Conservation (phyloP, 139 green algal genomes). For the Zygnema circumcarinatum region DNA sequence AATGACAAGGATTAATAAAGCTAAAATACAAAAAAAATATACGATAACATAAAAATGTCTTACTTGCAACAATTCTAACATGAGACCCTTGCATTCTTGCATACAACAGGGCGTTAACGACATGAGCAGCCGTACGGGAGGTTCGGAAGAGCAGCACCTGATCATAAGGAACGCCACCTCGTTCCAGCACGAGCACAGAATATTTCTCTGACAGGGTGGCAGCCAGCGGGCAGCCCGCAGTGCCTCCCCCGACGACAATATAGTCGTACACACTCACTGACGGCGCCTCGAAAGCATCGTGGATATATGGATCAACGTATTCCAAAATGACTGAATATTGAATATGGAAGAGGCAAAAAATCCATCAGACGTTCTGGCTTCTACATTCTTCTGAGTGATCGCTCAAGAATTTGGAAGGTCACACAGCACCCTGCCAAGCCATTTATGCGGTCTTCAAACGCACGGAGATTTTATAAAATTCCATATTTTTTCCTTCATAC, state of each 20-base stretch:
- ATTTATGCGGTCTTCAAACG: too few species aligned
- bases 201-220: conserved; percentile 18
- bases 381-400: too few species aligned
- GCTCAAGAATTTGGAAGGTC: too few species aligned
- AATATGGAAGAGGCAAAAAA: too few species aligned
- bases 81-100: not conserved
- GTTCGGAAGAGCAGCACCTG: conserved; percentile 5
- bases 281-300: not conserved
- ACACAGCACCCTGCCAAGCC: too few species aligned
- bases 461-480: too few species aligned
- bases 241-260: conserved; percentile 89
- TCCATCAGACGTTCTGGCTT: too few species aligned
- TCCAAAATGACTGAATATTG: too few species aligned
- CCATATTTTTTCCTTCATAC: too few species aligned
- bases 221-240: conserved; percentile 86
- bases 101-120: not conserved
- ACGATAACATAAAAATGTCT: too few species aligned
- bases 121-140: not conserved
- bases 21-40: too few species aligned
- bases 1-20: too few species aligned
- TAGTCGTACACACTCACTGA: conserved; percentile 75
- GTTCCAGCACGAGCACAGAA: conserved; percentile 36
- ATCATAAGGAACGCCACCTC: conserved; percentile 40
- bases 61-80: not conserved
- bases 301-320: not conserved